Percentiles rank a stretch among this genome's conserved stretches.
Conservation (phyloP, 306 rosid species). For the Pachyrhizus erosus region DNA sequence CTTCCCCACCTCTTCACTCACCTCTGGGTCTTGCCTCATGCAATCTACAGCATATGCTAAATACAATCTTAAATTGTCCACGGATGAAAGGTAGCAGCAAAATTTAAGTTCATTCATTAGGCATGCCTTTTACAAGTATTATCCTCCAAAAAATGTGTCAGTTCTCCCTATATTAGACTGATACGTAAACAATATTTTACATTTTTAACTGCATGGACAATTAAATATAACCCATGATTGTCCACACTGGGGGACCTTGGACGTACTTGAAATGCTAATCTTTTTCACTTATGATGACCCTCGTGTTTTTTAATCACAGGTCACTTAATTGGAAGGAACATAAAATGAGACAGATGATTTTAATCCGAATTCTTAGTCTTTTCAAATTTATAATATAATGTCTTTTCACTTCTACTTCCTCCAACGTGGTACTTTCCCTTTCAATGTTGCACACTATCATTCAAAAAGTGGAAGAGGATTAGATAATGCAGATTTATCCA, state of each 20-base stretch:
- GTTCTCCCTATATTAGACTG: neutral
- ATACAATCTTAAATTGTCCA: slow-evolving; percentile 11
- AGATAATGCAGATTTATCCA: neutral
- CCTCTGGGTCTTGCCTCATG: slow-evolving; percentile 60
- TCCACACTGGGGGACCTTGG: neutral
- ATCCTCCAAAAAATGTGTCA: neutral
- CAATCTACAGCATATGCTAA: slow-evolving; percentile 47
- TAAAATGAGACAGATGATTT: neutral
- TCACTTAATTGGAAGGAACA: neutral
- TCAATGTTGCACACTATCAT: neutral
- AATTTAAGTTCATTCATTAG: slow-evolving; percentile 17
- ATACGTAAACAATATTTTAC: neutral
- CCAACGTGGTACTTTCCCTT: too few relatives aligned
- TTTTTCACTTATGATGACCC: too few relatives aligned
- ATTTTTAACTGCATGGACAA: neutral
- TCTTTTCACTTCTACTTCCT: neutral
- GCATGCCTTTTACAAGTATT: slow-evolving; percentile 8
- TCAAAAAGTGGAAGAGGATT: neutral
- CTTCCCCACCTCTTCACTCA: slow-evolving; percentile 56
- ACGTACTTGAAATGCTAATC: too few relatives aligned
- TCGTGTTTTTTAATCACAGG: too few relatives aligned
- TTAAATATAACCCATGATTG: neutral
- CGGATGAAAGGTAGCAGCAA: neutral
- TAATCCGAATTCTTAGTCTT: neutral
- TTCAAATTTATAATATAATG: neutral